A percentile compares a stretch with the other conserved stretches of the same genome.
These are phyloP conservation scores for Trypanosomatidae sp. DNA, from an alignment of 208 protist species.

Conservation along the genomic window DNA sequence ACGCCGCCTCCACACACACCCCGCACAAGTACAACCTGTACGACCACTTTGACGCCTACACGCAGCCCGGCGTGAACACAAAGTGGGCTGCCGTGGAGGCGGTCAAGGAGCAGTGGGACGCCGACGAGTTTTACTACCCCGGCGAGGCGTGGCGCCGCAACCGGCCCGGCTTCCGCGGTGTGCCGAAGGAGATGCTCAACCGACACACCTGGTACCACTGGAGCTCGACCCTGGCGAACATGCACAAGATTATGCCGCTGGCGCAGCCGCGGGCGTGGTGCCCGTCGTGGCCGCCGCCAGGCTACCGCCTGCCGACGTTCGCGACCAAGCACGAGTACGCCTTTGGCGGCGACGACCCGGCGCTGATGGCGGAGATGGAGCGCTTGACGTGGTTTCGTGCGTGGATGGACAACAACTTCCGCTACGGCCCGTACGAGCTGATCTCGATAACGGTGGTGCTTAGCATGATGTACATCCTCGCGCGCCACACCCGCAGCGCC, in stretches of 20 bases:
- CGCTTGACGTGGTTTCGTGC: conserved; percentile 80
- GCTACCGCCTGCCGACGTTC: conserved; percentile 71
- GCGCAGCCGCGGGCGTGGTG: conserved; percentile 79
- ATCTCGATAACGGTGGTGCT: conserved; percentile 27
- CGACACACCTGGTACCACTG: conserved; percentile 85
- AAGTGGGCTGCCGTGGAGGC: conserved; percentile 66
- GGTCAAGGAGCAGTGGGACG: conserved; percentile 82
- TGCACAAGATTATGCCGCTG: conserved; percentile 77
- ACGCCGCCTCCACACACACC: conserved; percentile 59
- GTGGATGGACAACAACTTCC: conserved; percentile 78
- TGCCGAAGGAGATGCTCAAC: conserved; percentile 81
- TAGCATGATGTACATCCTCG: conserved; percentile 48
- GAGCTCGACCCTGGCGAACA: conserved; percentile 72
- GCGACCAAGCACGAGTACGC: conserved; percentile 79
- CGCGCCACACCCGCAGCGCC: conserved; percentile 43
- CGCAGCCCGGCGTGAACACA: conserved; percentile 58
- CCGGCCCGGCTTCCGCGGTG: conserved; percentile 71
- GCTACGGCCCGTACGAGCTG: conserved; percentile 55
- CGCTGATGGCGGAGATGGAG: conserved; percentile 70
- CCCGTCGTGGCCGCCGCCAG: conserved; percentile 77
- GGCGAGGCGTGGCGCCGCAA: conserved; percentile 78
- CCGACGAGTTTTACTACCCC: conserved; percentile 83
- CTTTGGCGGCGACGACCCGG: conserved; percentile 74
- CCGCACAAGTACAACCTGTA: conserved; percentile 73
- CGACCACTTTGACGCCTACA: conserved; percentile 87